Evolutionary conservation across 2,329 filamentous ascomycete genomes (phyloP), one percentile per base, ranked within the genome.

Genomic region (Diaporthe vaccinii): DNA sequence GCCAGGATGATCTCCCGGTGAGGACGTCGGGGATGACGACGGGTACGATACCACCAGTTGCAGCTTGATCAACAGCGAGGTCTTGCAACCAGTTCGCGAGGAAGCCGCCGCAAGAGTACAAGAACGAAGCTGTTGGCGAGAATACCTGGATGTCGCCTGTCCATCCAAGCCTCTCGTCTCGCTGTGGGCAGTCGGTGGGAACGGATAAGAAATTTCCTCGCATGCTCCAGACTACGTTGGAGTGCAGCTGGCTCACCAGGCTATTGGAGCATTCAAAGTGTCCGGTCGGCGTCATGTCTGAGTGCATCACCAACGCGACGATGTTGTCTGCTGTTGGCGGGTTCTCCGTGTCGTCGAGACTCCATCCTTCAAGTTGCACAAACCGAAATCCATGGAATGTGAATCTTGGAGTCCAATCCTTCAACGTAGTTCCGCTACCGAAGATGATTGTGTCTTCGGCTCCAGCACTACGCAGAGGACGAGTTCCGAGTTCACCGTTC

Each of bases 161-260:
- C 90, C 89, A 89, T 17, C 87, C 87, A 3, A 90, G 80, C 0
- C 89, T 83, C 79, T 91, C 89, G 69, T 91, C 88, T 2, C 88
- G 83, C 76, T 90, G 88, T 0, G 89, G 89, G 76, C 89, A 91
- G 78, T 92, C 90, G 0, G 89, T 91, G 0, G 89, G 89, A 0
- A 91, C 81, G 0, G 85, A 86, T 2, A 91, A 76, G 77, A 92
- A 91, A 76, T 92, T 92, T 0, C 89, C 89, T 36, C 86, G 85
- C 86, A 91, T 90, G 7, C 86, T 86, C 90, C 90, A 91, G 39
- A 83, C 78, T 0, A 89, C 85, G 70, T 92, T 92, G 0, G 84
- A 72, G 76, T 91, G 87, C 4, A 92, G 84, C 59, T 87, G 82
- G 77, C 91, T 92, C 31, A 92, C 77, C 3, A 87, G 80, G 0